phyloP scores from a whole-genome alignment of 2,329 filamentous ascomycete genomes.

The Talaromyces rugulosus region DNA sequence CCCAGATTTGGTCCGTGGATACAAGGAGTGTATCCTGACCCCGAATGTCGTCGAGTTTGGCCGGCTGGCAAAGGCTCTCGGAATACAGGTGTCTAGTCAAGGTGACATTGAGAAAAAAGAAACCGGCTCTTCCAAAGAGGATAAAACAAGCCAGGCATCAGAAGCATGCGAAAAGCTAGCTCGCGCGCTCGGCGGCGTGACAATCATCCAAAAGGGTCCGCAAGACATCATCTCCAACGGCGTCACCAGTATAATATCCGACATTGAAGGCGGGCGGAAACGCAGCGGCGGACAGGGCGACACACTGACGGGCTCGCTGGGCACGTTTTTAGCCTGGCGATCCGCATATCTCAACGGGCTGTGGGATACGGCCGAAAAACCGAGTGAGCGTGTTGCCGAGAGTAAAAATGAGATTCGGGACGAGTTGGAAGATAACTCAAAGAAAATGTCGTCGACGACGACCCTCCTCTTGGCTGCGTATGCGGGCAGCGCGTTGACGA shows the following conservation, averaged over 20 bases:
- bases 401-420: slow-evolving; percentile 38
- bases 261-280: slow-evolving; percentile 78
- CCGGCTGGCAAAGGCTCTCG: slow-evolving; percentile 70
- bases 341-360: slow-evolving; percentile 78
- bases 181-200: slow-evolving; percentile 76
- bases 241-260: slow-evolving; percentile 66
- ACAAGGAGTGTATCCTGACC: slow-evolving; percentile 79
- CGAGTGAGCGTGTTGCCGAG: slow-evolving; percentile 21
- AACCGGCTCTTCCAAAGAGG: slow-evolving; percentile 22
- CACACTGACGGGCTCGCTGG: slow-evolving; percentile 84
- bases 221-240: slow-evolving; percentile 83
- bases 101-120: slow-evolving; percentile 35
- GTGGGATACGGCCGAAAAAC: slow-evolving; percentile 56
- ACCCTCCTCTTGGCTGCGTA: slow-evolving; percentile 74
- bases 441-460: slow-evolving; percentile 56
- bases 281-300: slow-evolving; percentile 92
- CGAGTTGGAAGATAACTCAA: slow-evolving; percentile 41
- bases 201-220: slow-evolving; percentile 82
- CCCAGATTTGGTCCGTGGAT: slow-evolving; percentile 75
- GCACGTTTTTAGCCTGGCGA: slow-evolving; percentile 83
- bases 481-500: slow-evolving; percentile 80
- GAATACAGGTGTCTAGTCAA: slow-evolving; percentile 53
- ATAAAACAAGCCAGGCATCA: slow-evolving; percentile 43
- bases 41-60: slow-evolving; percentile 94
- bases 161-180: slow-evolving; percentile 67